A percentile compares a stretch with the other conserved stretches of the same genome.
Conservation (phyloP, 805 yeast species). For the Debaryomyces tyrocola region DNA sequence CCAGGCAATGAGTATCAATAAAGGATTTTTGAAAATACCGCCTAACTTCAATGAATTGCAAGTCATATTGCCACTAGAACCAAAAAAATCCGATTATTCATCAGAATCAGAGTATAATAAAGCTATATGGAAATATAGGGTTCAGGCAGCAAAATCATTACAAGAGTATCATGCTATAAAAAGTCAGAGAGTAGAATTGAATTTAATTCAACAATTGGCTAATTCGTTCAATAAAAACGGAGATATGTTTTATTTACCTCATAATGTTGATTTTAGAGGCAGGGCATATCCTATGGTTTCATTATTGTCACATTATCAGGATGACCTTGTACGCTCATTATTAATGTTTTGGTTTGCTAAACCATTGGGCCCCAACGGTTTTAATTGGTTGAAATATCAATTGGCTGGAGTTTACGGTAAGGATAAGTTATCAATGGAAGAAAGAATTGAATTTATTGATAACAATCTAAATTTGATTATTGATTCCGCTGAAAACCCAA, state of each 20-base stretch:
- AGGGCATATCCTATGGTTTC: conserved; percentile 41
- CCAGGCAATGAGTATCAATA: conserved; percentile 13
- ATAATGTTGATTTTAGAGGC: conserved; percentile 41
- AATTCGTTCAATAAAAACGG: conserved; percentile 29
- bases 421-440: conserved; percentile 24
- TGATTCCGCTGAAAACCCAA: conserved; percentile 29
- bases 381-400: conserved; percentile 40
- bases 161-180: conserved; percentile 12
- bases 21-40: conserved; percentile 29
- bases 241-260: conserved; percentile 38
- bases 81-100: not conserved
- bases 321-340: conserved; percentile 32
- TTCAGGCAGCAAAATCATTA: not conserved
- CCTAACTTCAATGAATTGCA: conserved; percentile 8
- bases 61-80: not conserved
- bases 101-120: not conserved
- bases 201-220: conserved; percentile 20
- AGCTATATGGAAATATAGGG: conserved; percentile 2
- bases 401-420: conserved; percentile 33
- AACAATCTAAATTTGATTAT: conserved; percentile 19
- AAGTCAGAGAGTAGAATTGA: conserved; percentile 18
- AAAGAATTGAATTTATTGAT: conserved; percentile 27
- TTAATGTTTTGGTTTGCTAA: conserved; percentile 39
- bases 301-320: conserved; percentile 32
- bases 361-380: conserved; percentile 36